Evolutionary conservation across 2,329 filamentous ascomycete species (phyloP), one percentile per base, ranked within the genome.

Genomic region (Thielaviopsis ethacetica): DNA sequence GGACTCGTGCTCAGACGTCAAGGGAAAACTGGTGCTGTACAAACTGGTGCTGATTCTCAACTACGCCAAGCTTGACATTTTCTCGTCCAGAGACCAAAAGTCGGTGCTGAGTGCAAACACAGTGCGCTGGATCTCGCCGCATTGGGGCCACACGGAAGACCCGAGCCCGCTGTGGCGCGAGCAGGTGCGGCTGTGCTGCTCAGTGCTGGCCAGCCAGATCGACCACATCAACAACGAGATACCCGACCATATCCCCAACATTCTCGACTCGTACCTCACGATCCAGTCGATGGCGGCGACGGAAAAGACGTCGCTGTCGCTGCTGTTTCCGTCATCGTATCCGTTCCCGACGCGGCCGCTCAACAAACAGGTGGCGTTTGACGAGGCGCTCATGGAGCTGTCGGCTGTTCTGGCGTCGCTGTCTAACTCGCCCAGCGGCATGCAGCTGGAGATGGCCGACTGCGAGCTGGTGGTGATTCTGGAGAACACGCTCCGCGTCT

Each of bases 21-120:
- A 91, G 68, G 91, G 93, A 59, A 95, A 95, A 73, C 77, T 98
- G 57, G 80, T 95, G 7, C 73, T 97, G 41, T 95, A 95, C 72
- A 95, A 95, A 69, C 79, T 98, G 44, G 81, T 97, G 19, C 76
- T 98, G 47, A 91, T 98, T 66, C 86, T 95, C 68, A 93, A 96
- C 69, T 91, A 95, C 68, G 88, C 86, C 27, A 85, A 84, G 62
- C 75, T 95, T 5, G 82, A 87, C 26, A 76, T 95, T 22, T 97
- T 97, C 71, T 79, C 84, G 10, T 77, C 85, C n/a, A 79, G 84
- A 0, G 86, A 91, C 61, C 86, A 91, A 64, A 80, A 85, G 64
- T 79, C 82, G 27, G 82, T 82, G 13, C 76, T 96, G 53, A 82
- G 86, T 62, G 80, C 85, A 53, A 94, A 90, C 66, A 96, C 90